Percentiles rank a stretch among this genome's conserved stretches.
These are phyloP conservation scores for Suillus plorans DNA, from an alignment of 768 basidiomycete species.

Conservation along the genomic window DNA sequence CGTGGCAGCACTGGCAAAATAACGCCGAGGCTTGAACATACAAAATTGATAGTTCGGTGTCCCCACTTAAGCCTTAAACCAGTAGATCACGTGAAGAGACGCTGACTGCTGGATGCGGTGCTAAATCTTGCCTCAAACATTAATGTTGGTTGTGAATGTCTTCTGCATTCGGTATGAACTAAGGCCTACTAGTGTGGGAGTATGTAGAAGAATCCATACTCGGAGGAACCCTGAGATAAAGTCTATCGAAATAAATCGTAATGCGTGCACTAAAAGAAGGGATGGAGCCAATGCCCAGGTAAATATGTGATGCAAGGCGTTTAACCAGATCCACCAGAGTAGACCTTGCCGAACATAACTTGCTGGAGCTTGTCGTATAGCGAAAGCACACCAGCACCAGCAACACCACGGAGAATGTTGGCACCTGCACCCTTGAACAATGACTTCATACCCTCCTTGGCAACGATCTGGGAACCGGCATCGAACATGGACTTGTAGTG, in stretches of 20 bases:
- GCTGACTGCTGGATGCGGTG: no score
- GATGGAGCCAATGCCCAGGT: constrained; percentile 31
- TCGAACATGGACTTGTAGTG: constrained; percentile 99
- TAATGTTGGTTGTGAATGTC: not conserved
- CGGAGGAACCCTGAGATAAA: constrained; percentile 24
- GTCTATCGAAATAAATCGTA: constrained; percentile 30
- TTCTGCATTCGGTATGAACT: constrained; percentile 18
- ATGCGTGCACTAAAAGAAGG: constrained; percentile 22
- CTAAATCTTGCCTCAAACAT: not conserved
- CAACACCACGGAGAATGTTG: constrained; percentile 97
- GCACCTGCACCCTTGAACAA: constrained; percentile 99
- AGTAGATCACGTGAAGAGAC: no score
- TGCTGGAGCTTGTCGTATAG: constrained; percentile 99
- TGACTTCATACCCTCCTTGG: constrained; percentile 93
- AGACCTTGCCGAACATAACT: constrained; percentile 97
- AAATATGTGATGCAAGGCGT: constrained; percentile 11
- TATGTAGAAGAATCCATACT: constrained; percentile 23
- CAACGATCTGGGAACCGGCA: constrained; percentile 89
- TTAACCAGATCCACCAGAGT: constrained; percentile 77
- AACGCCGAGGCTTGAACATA: constrained; percentile 9
- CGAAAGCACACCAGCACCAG: constrained; percentile 99
- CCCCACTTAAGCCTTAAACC: no score
- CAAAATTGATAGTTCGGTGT: not conserved
- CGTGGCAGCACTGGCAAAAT: constrained; percentile 5
- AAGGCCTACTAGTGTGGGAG: constrained; percentile 23